These are phyloP conservation scores for Cadophora sp. DNA, from an alignment of 2,329 filamentous ascomycete genomes.

Conservation along the genomic window DNA sequence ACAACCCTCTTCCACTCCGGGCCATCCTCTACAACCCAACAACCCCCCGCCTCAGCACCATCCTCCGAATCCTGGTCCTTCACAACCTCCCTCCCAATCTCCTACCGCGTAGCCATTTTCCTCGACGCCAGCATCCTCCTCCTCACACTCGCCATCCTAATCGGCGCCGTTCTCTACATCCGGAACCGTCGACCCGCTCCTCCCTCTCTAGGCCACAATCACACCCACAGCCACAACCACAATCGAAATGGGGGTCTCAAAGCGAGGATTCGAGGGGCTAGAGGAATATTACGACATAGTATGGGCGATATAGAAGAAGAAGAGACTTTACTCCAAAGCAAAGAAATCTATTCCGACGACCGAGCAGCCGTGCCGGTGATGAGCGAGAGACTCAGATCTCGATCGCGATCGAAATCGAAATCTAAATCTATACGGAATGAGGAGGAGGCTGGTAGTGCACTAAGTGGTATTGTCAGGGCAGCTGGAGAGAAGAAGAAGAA, in stretches of 20 bases:
- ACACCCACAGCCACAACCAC: background rate
- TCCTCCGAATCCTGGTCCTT: background rate
- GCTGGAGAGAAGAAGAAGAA: constrained; percentile 21
- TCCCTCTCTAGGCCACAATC: background rate
- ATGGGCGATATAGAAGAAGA: background rate
- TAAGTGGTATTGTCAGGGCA: background rate
- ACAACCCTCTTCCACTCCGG: constrained; percentile 2
- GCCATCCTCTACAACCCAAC: constrained; percentile 9
- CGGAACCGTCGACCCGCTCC: constrained; percentile 7
- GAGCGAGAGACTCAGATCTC: background rate
- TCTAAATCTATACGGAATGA: background rate
- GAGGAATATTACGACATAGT: background rate
- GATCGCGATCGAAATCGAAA: background rate
- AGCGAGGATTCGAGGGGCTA: background rate
- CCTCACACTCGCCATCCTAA: constrained; percentile 24
- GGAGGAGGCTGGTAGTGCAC: too few species aligned
- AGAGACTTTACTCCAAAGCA: background rate
- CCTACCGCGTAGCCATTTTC: constrained; percentile 31
- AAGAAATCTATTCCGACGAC: background rate
- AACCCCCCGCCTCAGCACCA: background rate
- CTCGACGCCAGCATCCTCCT: constrained; percentile 28
- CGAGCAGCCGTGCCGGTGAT: background rate
- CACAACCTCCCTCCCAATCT: constrained; percentile 24
- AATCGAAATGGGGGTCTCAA: background rate
- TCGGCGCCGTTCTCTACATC: constrained; percentile 21